Evolutionary conservation across 192 early-diverging fungal species (phyloP).

Genomic region (Ambispora gerdemannii): DNA sequence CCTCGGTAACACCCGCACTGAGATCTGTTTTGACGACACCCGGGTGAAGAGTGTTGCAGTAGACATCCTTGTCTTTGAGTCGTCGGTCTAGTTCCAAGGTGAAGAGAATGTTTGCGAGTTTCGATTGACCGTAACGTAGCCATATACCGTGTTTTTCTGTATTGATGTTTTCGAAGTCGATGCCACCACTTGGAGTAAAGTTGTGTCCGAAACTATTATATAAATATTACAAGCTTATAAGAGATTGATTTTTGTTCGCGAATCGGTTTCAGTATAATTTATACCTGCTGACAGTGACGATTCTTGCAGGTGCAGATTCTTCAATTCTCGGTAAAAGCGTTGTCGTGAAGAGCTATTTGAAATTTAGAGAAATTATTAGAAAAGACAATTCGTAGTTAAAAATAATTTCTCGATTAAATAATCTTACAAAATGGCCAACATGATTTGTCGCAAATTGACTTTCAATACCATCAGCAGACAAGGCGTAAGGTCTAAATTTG

Average conservation of each 20-base stretch:
- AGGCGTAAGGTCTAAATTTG: conserved; percentile 19
- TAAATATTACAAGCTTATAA: neutral
- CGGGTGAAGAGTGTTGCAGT: conserved; percentile 50
- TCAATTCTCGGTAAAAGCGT: conserved; percentile 39
- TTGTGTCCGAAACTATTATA: conserved; percentile 36
- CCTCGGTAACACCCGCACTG: neutral
- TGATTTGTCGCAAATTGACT: conserved; percentile 48
- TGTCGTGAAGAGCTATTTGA: conserved; percentile 27
- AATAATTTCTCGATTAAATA: neutral
- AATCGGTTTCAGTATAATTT: neutral
- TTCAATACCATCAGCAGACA: conserved; percentile 41
- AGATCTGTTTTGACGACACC: conserved; percentile 31
- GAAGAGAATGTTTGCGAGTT: conserved; percentile 57
- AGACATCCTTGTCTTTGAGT: conserved; percentile 31
- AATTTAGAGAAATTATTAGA: neutral
- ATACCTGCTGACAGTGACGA: conserved; percentile 45
- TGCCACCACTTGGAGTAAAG: conserved; percentile 27
- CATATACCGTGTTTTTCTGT: conserved; percentile 34
- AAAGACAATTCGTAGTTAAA: neutral
- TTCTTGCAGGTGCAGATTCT: conserved; percentile 40
- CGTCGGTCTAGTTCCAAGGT: conserved; percentile 45
- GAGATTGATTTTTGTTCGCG: neutral
- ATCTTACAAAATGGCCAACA: conserved; percentile 37
- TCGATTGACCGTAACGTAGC: conserved; percentile 48
- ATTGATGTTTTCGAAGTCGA: conserved; percentile 44